Percentiles rank a stretch among this genome's conserved stretches.
phyloP scores from a whole-genome alignment of 2,329 filamentous ascomycete genomes.

The Ilyonectria sp. region DNA sequence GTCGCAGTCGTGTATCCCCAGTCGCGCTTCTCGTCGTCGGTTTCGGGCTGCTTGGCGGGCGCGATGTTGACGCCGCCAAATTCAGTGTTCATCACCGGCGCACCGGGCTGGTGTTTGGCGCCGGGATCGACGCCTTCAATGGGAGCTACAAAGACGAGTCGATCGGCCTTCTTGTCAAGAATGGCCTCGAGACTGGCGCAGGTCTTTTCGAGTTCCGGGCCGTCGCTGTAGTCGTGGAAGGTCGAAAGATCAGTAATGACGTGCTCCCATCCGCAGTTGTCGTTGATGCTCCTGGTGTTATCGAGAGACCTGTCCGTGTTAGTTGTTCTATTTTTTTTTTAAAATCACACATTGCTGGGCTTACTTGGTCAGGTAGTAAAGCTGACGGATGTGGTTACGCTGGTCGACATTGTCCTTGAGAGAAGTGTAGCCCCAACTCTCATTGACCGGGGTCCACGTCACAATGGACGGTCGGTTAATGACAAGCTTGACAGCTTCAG shows the following conservation, averaged over 20 bases:
- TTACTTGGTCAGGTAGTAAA: constrained; percentile 77
- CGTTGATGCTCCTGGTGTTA: constrained; percentile 75
- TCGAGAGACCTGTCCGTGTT: constrained; percentile 64
- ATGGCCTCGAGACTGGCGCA: constrained; percentile 69
- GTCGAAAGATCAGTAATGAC: constrained; percentile 75
- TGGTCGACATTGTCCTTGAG: constrained; percentile 71
- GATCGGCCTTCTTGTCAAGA: constrained; percentile 65
- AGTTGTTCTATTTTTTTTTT: constrained; percentile 3
- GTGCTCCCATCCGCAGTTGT: constrained; percentile 82
- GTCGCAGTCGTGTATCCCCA: constrained; percentile 80
- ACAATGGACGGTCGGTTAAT: constrained; percentile 77
- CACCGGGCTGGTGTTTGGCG: constrained; percentile 65
- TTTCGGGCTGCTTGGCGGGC: constrained; percentile 55
- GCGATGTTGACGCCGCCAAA: constrained; percentile 80
- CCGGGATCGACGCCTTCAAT: constrained; percentile 62
- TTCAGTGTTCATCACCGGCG: constrained; percentile 77
- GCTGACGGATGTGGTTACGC: constrained; percentile 73
- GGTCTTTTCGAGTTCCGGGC: constrained; percentile 66
- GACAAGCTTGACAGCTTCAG: constrained; percentile 73
- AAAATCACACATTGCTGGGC: constrained; percentile 22
- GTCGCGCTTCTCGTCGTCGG: constrained; percentile 61
- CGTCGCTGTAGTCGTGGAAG: constrained; percentile 78
- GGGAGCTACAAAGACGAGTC: constrained; percentile 69
- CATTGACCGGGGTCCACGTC: constrained; percentile 77
- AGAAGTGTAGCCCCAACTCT: constrained; percentile 75